phyloP scores from a whole-genome alignment of 1,139 yeast genomes.

The Sugiyamaella neomexicana region DNA sequence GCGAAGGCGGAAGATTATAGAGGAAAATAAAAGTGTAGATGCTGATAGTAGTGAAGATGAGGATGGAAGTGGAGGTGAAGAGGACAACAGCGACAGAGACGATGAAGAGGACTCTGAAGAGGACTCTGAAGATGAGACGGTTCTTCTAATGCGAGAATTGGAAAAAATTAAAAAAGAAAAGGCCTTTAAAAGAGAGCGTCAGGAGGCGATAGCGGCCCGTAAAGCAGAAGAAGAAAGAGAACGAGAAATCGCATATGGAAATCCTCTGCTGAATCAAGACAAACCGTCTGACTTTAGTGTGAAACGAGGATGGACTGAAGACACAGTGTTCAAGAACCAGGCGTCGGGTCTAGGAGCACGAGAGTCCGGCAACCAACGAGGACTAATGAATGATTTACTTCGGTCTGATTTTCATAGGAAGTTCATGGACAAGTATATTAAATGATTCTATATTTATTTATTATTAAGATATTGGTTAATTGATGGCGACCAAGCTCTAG shows the following conservation, averaged over 20 bases:
- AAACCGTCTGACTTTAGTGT: conserved; percentile 28
- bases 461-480: too few species aligned
- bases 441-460: conserved; percentile 23
- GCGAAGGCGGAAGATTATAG: conserved; percentile 31
- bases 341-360: conserved; percentile 34
- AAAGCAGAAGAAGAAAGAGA: conserved; percentile 38
- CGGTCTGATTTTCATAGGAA: conserved; percentile 69
- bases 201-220: conserved; percentile 36
- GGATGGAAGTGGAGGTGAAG: conserved; percentile 25
- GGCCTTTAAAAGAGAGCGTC: conserved; percentile 38
- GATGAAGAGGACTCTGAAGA: conserved; percentile 34
- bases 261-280: conserved; percentile 46
- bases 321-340: conserved; percentile 49
- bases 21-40: conserved; percentile 30
- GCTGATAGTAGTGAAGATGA: conserved; percentile 23
- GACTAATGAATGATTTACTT: conserved; percentile 65
- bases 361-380: conserved; percentile 31
- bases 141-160: conserved; percentile 52
- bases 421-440: conserved; percentile 66
- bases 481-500: too few species aligned
- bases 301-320: conserved; percentile 49
- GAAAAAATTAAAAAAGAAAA: conserved; percentile 52
- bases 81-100: conserved; percentile 31
- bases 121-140: conserved; percentile 36
- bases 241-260: conserved; percentile 44